Evolutionary conservation across 768 basidiomycete genomes (phyloP), one percentile per base, ranked within the genome.

Genomic region (Naematelia aurantialba): DNA sequence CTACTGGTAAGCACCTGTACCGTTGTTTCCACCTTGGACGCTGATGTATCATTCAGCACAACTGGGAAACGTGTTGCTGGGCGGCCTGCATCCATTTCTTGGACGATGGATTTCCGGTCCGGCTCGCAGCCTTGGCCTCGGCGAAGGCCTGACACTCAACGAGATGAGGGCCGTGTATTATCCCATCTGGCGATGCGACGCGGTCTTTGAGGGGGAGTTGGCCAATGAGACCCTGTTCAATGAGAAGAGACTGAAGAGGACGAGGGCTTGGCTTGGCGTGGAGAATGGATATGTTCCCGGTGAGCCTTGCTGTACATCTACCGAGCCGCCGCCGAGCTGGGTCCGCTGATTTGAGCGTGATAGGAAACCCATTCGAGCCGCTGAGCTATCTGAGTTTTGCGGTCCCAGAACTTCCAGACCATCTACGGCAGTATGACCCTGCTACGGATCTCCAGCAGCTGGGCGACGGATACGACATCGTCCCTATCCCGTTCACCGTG

Each of bases 341-440:
- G 8, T 17, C 25, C 34, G 61, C 30, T 50, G 45, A 48, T 27
- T 42, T 25, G 5, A 10, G 42, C 31, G 26, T 13, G 27, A 27
- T 49, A 69, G 73, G 73, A 4, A 71, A 75, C 55, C 59, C 74
- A 3, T 75, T 73, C 30, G 68, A 72, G 2, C 74, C 74, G 1
- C 59, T 75, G 2, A 70, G 69, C 54, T 70, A 70, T 21, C 57
- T 75, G 19, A 69, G 69, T 4, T 75, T 65, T 54, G 65, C 71
- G 17, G 60, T 71, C 14, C 74, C 68, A 3, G 68, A 68, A 1
- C 52, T 75, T n/a, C 65, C 66, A 0, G 67, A 67, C 21, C 56
- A 63, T 4, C 52, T 75, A n/a, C 63, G 61, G n/a, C 5, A 47
- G 17, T 75, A 71, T 51, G 58, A 67, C 45, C 63, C 69, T 1